A percentile compares a stretch with the other conserved stretches of the same genome.
Conservation (phyloP, 2,329 filamentous ascomycete genomes). For the Stromatinia cepivora region DNA sequence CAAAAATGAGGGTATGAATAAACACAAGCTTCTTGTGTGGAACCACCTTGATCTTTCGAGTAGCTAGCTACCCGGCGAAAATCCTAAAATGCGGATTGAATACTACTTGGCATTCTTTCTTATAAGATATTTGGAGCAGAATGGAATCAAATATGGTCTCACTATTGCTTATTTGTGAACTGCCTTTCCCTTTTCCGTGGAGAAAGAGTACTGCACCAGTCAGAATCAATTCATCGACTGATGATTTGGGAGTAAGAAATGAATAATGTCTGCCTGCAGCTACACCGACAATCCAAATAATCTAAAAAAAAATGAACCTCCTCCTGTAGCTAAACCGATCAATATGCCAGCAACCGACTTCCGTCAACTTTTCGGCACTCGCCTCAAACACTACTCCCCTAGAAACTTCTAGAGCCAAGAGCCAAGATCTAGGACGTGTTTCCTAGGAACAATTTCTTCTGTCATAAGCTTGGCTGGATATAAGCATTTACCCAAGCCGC, state of each 20-base stretch:
- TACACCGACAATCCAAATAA: not conserved
- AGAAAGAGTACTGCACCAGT: not conserved
- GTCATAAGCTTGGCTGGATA: not conserved
- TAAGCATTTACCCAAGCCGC: not conserved
- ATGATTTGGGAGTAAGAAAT: not conserved
- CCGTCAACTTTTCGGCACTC: not conserved
- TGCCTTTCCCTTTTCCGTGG: not conserved
- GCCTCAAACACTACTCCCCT: not conserved
- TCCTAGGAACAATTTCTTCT: not conserved
- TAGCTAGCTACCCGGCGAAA: too few relatives aligned
- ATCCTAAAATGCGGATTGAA: not conserved
- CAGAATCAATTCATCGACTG: not conserved
- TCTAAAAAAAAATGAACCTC: not conserved
- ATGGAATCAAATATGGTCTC: not conserved
- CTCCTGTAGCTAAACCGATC: not conserved
- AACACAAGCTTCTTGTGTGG: not conserved
- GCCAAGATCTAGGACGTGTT: slow-evolving; percentile 4
- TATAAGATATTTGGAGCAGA: not conserved
- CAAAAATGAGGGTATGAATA: not conserved
- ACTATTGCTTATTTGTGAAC: not conserved
- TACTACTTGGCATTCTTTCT: too few relatives aligned
- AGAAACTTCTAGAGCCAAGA: not conserved
- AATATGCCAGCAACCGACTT: not conserved
- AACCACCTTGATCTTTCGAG: not conserved
- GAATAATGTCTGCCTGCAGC: not conserved